Evolutionary conservation across 164 flowering plant species (phyloP).

Genomic region (Tetracentron sinense): DNA sequence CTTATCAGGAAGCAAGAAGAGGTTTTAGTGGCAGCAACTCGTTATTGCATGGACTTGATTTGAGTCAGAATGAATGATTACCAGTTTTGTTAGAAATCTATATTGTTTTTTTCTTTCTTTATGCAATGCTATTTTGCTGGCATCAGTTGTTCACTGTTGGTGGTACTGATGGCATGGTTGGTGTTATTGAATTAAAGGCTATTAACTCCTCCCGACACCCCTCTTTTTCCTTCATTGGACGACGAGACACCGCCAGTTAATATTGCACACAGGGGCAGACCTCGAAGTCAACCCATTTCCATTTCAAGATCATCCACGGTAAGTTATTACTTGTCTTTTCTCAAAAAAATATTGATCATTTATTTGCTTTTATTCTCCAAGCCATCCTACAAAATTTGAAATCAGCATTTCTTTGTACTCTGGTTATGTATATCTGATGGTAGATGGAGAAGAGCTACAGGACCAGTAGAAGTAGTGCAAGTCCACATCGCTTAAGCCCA

Average conservation of each 20-base stretch:
- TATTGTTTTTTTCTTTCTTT: not conserved
- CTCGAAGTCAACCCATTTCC: conserved; percentile 74
- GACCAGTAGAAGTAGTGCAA: conserved; percentile 78
- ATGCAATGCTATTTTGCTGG: not conserved
- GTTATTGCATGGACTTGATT: not conserved
- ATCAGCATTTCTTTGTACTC: not conserved
- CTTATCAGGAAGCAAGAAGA: not conserved
- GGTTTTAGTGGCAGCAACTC: not conserved
- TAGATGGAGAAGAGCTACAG: conserved; percentile 76
- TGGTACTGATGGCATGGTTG: conserved; percentile 10
- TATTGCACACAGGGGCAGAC: conserved; percentile 62
- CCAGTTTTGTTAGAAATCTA: not conserved
- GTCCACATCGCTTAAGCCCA: conserved; percentile 87
- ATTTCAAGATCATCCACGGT: conserved; percentile 85
- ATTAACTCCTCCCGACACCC: conserved; percentile 97
- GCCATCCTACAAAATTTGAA: not conserved
- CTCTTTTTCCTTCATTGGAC: conserved; percentile 90
- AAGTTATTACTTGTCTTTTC: conserved; percentile 15
- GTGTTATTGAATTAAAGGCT: conserved; percentile 50
- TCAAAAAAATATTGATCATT: not conserved
- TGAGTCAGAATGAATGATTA: not conserved
- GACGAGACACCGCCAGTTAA: conserved; percentile 57
- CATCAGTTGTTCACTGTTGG: not conserved
- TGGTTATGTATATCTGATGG: conserved; percentile 3
- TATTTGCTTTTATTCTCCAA: conserved; percentile 2